Evolutionary conservation across 1,139 yeast genomes (phyloP).

Genomic region (Scheffersomyces cryptocercus): DNA sequence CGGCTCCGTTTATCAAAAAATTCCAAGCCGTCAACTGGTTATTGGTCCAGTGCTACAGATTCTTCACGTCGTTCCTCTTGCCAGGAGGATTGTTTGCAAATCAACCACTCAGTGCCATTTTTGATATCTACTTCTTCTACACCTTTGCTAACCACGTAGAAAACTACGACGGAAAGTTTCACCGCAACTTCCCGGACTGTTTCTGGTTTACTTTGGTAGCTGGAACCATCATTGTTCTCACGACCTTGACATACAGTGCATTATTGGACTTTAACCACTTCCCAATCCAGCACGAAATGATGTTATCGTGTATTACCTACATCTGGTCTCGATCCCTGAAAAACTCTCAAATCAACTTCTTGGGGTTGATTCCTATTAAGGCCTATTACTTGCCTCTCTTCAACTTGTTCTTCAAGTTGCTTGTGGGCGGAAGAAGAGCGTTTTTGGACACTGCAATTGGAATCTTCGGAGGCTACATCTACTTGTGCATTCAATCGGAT

Average conservation of each 20-base stretch:
- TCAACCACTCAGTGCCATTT: slow-evolving; percentile 37
- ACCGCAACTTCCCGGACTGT: slow-evolving; percentile 55
- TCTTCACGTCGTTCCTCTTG: slow-evolving; percentile 51
- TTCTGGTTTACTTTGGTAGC: slow-evolving; percentile 53
- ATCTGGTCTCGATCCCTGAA: slow-evolving; percentile 61
- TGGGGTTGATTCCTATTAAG: slow-evolving; percentile 56
- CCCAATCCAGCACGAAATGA: slow-evolving; percentile 35
- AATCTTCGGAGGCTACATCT: slow-evolving; percentile 54
- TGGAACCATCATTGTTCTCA: slow-evolving; percentile 44
- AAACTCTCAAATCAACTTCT: slow-evolving; percentile 50
- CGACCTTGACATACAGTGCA: slow-evolving; percentile 29
- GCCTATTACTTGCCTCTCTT: slow-evolving; percentile 62
- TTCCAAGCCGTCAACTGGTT: slow-evolving; percentile 8
- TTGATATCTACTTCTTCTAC: slow-evolving; percentile 59
- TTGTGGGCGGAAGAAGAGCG: slow-evolving; percentile 42
- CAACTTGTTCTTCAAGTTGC: slow-evolving; percentile 47
- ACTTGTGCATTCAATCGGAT: slow-evolving; percentile 59
- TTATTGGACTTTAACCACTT: slow-evolving; percentile 21
- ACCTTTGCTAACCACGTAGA: slow-evolving; percentile 59
- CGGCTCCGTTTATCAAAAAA: neutral
- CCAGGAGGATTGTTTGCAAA: slow-evolving; percentile 35
- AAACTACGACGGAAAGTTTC: slow-evolving; percentile 47
- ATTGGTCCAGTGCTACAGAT: slow-evolving; percentile 40
- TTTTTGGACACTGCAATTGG: slow-evolving; percentile 49
- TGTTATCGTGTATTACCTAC: slow-evolving; percentile 56